Conservation (phyloP, 441 rosid genomes). For the Erodium moschatum region DNA sequence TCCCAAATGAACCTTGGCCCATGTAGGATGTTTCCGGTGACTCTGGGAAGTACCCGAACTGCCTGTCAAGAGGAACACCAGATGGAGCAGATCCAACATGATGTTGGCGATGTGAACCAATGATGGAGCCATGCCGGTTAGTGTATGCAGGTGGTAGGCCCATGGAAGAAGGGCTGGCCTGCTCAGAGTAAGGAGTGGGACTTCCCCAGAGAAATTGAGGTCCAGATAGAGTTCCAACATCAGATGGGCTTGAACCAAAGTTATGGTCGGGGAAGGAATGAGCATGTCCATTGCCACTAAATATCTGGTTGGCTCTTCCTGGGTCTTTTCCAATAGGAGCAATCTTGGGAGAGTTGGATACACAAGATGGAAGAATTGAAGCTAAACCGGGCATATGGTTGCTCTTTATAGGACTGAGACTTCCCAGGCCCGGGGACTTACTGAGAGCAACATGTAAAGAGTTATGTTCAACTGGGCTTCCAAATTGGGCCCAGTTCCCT, state of each 20-base stretch:
- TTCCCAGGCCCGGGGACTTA: slow-evolving; percentile 48
- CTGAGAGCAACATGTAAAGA: slow-evolving; percentile 45
- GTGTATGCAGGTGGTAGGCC: slow-evolving; percentile 49
- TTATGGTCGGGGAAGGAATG: slow-evolving; percentile 51
- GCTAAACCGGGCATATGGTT: slow-evolving; percentile 60
- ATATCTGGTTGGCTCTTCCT: slow-evolving; percentile 36
- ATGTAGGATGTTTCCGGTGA: slow-evolving; percentile 51
- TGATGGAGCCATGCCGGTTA: slow-evolving; percentile 38
- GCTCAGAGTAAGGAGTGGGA: slow-evolving; percentile 50
- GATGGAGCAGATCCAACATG: slow-evolving; percentile 86
- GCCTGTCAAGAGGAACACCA: slow-evolving; percentile 51
- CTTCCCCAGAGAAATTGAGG: slow-evolving; percentile 83
- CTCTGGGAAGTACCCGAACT: slow-evolving; percentile 66
- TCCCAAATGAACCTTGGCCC: slow-evolving; percentile 39
- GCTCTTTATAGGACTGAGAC: slow-evolving; percentile 36
- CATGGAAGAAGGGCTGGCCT: slow-evolving; percentile 44
- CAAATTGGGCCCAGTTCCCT: slow-evolving; percentile 72
- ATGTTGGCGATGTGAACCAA: slow-evolving; percentile 49
- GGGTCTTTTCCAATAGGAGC: slow-evolving; percentile 69
- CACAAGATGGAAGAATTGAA: slow-evolving; percentile 53
- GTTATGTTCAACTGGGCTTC: slow-evolving; percentile 58
- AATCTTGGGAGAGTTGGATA: slow-evolving; percentile 46
- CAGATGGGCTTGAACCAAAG: slow-evolving; percentile 36
- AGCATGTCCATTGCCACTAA: slow-evolving; percentile 36
- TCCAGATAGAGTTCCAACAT: slow-evolving; percentile 58